Evolutionary conservation across 306 rosid species (phyloP).

Genomic region (Begonia fuchsioides): DNA sequence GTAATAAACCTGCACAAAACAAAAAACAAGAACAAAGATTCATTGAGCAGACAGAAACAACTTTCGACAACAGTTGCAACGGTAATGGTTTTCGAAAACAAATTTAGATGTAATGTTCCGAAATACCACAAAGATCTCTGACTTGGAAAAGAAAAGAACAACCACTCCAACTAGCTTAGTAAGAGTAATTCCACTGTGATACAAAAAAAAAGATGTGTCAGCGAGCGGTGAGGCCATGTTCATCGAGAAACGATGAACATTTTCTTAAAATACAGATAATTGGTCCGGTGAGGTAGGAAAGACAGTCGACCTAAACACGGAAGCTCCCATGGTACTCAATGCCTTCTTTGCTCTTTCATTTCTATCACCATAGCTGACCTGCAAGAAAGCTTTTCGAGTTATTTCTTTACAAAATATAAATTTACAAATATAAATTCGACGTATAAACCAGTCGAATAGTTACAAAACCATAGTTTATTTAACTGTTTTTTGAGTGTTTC

Average conservation of each 20-base stretch:
- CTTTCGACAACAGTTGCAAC: too few species aligned
- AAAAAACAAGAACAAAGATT: too few species aligned
- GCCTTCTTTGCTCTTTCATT: conserved; percentile 66
- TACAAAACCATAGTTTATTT: too few species aligned
- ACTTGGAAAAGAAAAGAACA: conserved; percentile 78
- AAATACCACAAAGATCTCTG: conserved; percentile 88
- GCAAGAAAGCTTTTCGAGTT: conserved; percentile 7
- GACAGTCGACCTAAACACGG: conserved; percentile 73
- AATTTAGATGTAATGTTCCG: neutral
- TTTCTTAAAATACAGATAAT: neutral
- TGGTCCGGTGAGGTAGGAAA: conserved; percentile 11
- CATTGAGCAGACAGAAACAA: too few species aligned
- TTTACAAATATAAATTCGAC: too few species aligned
- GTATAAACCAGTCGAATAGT: too few species aligned
- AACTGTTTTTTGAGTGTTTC: too few species aligned
- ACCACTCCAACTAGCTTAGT: conserved; percentile 89
- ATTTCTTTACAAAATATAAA: too few species aligned
- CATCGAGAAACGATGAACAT: neutral
- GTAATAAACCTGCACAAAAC: conserved; percentile 71
- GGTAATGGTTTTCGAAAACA: conserved; percentile 6
- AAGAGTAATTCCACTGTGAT: conserved; percentile 80
- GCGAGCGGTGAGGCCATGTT: too few species aligned
- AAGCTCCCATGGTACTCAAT: conserved; percentile 83
- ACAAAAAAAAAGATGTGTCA: neutral
- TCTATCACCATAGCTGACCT: conserved; percentile 73